phyloP scores from a whole-genome alignment of 176 grass and related monocot genomes.

The Triticum timopheevii region DNA sequence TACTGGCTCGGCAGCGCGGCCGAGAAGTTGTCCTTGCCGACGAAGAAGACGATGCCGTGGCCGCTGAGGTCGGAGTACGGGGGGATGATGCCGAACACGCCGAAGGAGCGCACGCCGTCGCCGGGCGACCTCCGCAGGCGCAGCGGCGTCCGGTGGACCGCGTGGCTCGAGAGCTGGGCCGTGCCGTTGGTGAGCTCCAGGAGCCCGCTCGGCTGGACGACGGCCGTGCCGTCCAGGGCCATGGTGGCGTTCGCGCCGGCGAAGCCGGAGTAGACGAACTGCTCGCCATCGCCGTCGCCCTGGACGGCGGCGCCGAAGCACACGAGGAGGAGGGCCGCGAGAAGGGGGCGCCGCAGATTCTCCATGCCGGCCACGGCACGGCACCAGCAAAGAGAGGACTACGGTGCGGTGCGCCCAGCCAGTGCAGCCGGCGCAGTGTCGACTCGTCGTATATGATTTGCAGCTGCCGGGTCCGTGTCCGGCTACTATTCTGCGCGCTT shows the following conservation, averaged over 20 bases:
- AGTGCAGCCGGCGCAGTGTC: not conserved
- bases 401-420: not conserved
- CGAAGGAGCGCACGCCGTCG: conserved; percentile 55
- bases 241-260: not conserved
- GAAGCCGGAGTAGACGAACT: conserved; percentile 56
- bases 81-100: conserved; percentile 58
- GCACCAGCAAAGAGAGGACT: not conserved
- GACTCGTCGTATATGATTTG: not conserved
- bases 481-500: not conserved
- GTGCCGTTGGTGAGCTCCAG: conserved; percentile 64
- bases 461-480: not conserved
- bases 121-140: conserved; percentile 2
- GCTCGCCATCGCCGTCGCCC: not conserved
- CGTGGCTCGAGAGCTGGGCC: conserved; percentile 38
- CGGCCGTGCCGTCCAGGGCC: conserved; percentile 18
- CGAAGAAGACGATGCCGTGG: conserved; percentile 69
- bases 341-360: not conserved
- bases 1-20: conserved; percentile 36
- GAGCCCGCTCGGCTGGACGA: conserved; percentile 38
- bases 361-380: not conserved
- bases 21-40: conserved; percentile 45
- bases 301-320: not conserved
- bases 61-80: conserved; percentile 43
- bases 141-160: conserved; percentile 41
- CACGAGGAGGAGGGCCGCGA: not conserved